A percentile compares a stretch with the other conserved stretches of the same genome.
phyloP scores from a whole-genome alignment of 768 basidiomycete species.

The Suillus weaverae region DNA sequence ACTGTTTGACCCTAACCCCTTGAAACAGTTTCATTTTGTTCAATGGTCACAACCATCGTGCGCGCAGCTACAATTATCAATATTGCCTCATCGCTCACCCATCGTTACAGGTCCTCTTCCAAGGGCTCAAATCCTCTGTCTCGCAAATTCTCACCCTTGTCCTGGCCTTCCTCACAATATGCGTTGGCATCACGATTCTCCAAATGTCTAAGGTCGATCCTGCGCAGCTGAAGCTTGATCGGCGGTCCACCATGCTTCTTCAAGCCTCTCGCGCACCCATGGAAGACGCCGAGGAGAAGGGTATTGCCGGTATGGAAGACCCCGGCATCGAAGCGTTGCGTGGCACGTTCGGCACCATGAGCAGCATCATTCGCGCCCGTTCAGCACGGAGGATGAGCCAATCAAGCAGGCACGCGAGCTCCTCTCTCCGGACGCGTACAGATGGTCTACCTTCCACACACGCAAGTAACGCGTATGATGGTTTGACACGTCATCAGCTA shows the following conservation, averaged over 20 bases:
- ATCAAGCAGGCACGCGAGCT: slow-evolving; percentile 36
- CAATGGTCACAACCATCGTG: slow-evolving; percentile 81
- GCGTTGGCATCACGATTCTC: slow-evolving; percentile 89
- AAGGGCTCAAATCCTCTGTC: slow-evolving; percentile 79
- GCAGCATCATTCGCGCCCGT: slow-evolving; percentile 81
- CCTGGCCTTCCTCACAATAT: slow-evolving; percentile 89
- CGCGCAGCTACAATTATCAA: slow-evolving; percentile 24
- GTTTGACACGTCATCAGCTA: slow-evolving; percentile 77
- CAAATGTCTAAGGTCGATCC: slow-evolving; percentile 98
- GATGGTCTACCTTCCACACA: slow-evolving; percentile 24
- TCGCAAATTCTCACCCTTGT: slow-evolving; percentile 87
- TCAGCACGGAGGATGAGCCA: slow-evolving; percentile 54
- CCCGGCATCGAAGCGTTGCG: slow-evolving; percentile 92
- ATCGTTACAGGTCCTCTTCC: slow-evolving; percentile 68
- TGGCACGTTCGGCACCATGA: slow-evolving; percentile 88
- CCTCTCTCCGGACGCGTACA: slow-evolving; percentile 17
- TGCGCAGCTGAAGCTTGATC: slow-evolving; percentile 76
- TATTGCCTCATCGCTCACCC: not conserved
- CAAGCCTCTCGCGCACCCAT: slow-evolving; percentile 78
- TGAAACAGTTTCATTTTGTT: slow-evolving; percentile 72
- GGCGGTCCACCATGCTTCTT: slow-evolving; percentile 86
- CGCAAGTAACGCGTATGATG: slow-evolving; percentile 35
- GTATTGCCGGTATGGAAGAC: slow-evolving; percentile 66
- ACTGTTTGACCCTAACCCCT: slow-evolving; percentile 1
- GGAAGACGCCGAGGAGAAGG: slow-evolving; percentile 60